phyloP scores from a whole-genome alignment of 345 rosid genomes.

The Eucalyptus camaldulensis region DNA sequence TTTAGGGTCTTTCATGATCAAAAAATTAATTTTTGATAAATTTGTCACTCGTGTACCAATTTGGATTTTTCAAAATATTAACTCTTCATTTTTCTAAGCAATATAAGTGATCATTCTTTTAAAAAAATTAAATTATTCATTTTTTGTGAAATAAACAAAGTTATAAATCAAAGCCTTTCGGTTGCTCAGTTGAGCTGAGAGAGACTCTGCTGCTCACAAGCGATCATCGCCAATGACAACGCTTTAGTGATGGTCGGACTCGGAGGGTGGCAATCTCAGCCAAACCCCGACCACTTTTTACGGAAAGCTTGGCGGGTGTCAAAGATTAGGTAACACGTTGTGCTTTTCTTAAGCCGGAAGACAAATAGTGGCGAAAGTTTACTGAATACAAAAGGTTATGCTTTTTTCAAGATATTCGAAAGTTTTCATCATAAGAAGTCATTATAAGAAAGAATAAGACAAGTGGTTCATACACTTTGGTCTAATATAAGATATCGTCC shows the following conservation, averaged over 20 bases:
- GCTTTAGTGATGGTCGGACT: not conserved
- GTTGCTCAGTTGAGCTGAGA: not conserved
- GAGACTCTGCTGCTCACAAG: not conserved
- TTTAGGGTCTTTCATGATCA: fast-evolving
- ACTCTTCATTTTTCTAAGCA: too few relatives aligned
- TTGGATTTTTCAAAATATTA: too few relatives aligned
- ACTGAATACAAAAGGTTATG: not conserved
- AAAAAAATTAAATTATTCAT: too few relatives aligned
- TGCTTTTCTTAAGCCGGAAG: not conserved
- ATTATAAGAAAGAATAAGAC: not conserved
- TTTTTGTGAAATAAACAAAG: fast-evolving
- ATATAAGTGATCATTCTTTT: too few relatives aligned
- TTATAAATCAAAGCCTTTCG: too few relatives aligned
- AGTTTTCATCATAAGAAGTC: not conserved
- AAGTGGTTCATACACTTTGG: not conserved
- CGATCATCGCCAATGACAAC: not conserved
- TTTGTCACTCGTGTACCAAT: fast-evolving
- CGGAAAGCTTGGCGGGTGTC: not conserved
- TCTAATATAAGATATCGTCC: too few relatives aligned
- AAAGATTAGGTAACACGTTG: not conserved
- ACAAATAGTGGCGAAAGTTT: not conserved
- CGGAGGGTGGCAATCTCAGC: not conserved
- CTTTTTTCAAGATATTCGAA: not conserved
- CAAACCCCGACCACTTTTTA: not conserved
- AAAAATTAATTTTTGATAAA: too few relatives aligned